Percentiles rank a stretch among this genome's conserved stretches.
Evolutionary conservation across 2,329 filamentous ascomycete genomes (phyloP).

Genomic region (Pyricularia pennisetigena): DNA sequence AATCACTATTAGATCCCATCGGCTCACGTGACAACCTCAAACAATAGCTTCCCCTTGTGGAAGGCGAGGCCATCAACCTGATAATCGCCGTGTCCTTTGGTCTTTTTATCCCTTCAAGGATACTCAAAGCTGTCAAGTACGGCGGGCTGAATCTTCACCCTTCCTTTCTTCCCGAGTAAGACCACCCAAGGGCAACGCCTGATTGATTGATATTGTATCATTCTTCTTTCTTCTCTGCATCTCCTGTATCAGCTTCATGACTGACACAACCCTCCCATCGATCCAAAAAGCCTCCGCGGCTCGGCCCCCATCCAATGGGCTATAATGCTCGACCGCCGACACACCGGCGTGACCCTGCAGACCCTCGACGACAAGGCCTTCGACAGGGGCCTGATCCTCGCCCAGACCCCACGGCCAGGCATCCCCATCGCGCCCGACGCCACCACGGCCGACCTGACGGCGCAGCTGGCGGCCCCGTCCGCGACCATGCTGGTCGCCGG

Average conservation of each 20-base stretch:
- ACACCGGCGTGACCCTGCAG: slow-evolving; percentile 75
- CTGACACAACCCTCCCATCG: slow-evolving; percentile 2
- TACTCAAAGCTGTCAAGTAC: slow-evolving; percentile 62
- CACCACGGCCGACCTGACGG: slow-evolving; percentile 35
- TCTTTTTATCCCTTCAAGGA: slow-evolving; percentile 69
- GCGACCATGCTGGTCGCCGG: slow-evolving; percentile 60
- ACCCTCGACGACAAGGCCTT: slow-evolving; percentile 70
- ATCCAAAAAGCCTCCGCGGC: slow-evolving; percentile 59
- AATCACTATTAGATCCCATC: not conserved
- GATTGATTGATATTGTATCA: not conserved
- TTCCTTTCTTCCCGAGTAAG: slow-evolving; percentile 75
- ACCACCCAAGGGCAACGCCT: not conserved
- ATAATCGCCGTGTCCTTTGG: slow-evolving; percentile 93
- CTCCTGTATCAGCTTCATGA: not conserved
- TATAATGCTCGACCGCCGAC: slow-evolving; percentile 50
- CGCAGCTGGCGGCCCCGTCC: slow-evolving; percentile 49
- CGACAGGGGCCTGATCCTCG: slow-evolving; percentile 68
- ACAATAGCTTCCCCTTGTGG: not conserved
- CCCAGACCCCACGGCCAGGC: slow-evolving; percentile 54
- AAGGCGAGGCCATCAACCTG: slow-evolving; percentile 49
- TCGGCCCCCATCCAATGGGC: slow-evolving; percentile 80
- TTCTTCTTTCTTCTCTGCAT: not conserved
- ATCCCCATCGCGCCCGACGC: slow-evolving; percentile 36
- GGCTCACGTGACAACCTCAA: not conserved
- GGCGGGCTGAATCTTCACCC: slow-evolving; percentile 92